A percentile compares a stretch with the other conserved stretches of the same genome.
Conservation (phyloP, 2,329 filamentous ascomycete genomes). For the Colletotrichum liriopes region DNA sequence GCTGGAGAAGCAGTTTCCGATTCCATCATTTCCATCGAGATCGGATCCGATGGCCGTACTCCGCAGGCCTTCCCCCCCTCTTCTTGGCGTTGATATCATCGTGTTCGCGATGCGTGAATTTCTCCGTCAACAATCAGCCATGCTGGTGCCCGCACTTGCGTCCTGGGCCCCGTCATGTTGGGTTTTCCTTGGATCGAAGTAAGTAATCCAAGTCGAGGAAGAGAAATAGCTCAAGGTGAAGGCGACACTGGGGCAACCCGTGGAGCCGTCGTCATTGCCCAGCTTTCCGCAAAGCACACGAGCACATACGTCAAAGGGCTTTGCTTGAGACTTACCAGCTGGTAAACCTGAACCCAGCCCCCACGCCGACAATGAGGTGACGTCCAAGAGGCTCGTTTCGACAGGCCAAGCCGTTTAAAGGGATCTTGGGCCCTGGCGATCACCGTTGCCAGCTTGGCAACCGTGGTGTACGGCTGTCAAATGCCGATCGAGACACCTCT, state of each 20-base stretch:
- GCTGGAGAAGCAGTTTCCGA: background rate
- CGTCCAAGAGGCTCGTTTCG: background rate
- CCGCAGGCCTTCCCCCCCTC: background rate
- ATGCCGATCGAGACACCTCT: background rate
- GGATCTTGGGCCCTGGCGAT: background rate
- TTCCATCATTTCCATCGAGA: background rate
- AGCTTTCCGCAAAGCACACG: background rate
- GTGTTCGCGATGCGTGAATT: background rate
- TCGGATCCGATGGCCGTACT: background rate
- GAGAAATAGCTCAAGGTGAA: background rate
- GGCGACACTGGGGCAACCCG: background rate
- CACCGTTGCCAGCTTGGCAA: background rate
- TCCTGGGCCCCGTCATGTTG: background rate
- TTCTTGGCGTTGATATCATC: background rate
- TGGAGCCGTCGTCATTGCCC: background rate
- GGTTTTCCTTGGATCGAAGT: background rate
- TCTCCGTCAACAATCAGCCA: background rate
- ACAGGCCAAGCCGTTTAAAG: background rate
- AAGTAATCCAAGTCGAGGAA: background rate
- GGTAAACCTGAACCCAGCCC: background rate
- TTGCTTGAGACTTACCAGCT: too few relatives aligned
- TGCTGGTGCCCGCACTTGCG: background rate
- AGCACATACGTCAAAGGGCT: background rate
- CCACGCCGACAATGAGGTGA: background rate
- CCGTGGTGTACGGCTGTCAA: background rate